Base-by-base conservation (phyloP, 306 rosid species). In the Cicer bijugum region DNA sequence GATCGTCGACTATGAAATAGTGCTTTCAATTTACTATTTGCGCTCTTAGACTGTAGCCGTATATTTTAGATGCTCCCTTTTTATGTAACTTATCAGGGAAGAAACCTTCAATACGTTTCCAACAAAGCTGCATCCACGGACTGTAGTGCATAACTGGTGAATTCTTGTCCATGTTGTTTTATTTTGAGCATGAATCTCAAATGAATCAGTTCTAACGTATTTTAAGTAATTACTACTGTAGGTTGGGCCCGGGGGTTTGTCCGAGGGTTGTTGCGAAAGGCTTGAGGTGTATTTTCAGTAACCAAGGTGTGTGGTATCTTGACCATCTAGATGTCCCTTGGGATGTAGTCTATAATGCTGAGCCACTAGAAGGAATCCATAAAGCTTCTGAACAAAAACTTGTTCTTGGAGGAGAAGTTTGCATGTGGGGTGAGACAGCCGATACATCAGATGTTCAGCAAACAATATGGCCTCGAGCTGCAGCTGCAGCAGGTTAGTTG, bases 381-480 rank as follows among this genome's bases (percentile, higher is more conserved):
- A 65, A 84, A 72, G 67, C 76, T 78, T 82, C 91, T 7, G 75
- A 87, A 79, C 91, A 87, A 80, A 79, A 87, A 60, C 96, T 91
- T 81, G 88, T 94, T 28, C 81, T 94, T 78, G 99, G 99, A 70
- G 99, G 99, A 83, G 99, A 95, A 85, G 99, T 89, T 53, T 94
- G 99, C 88, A 89, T 89, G 99, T 94, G 99, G 99, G 92, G 78
- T 15, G 99, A 94, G 81, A 81, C 63, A 42, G 92, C 82, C 55
- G 99, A 91, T 81, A 38, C 97, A 12, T 94, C 99, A 14, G 85
- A 91, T 62, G 87, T 91, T 81, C 97, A 83, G 77, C 93, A 88
- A 81, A 94, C 99, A 17, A 91, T 94, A 69, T 94, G 99, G 99
- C 99, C 99, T 79, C 86, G 99, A 74, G 97, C 99, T 52, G 99